Evolutionary conservation across 371 early-diverging fungal species (phyloP).

Genomic region (Chytridium lagenaria): DNA sequence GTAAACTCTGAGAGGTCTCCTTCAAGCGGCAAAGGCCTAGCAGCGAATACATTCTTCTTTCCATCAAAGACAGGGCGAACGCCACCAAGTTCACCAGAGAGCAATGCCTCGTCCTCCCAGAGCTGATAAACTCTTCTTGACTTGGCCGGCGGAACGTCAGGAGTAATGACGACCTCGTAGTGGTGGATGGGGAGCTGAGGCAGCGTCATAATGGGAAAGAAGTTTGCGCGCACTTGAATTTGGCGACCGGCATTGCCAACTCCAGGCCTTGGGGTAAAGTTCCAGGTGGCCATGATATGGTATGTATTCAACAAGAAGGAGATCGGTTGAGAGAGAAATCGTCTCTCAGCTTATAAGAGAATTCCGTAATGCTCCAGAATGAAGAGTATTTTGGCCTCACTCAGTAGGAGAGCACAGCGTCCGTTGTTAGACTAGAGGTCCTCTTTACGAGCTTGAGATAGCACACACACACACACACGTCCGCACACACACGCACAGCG

Average conservation of each 20-base stretch:
- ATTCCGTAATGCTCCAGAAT: too few species aligned
- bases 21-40: slow-evolving; percentile 54
- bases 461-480: too few species aligned
- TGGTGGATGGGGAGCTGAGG: slow-evolving; percentile 53
- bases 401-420: too few species aligned
- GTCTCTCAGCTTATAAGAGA: too few species aligned
- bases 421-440: too few species aligned
- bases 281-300: slow-evolving; percentile 20
- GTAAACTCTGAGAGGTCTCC: slow-evolving; percentile 36
- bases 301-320: too few species aligned
- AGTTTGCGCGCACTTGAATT: slow-evolving; percentile 58
- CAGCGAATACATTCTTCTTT: slow-evolving; percentile 64
- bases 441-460: too few species aligned
- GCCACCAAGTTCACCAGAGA: slow-evolving; percentile 39
- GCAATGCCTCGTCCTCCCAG: slow-evolving; percentile 50
- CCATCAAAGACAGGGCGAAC: slow-evolving; percentile 68
- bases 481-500: too few species aligned
- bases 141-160: slow-evolving; percentile 60
- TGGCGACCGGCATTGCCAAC: slow-evolving; percentile 47
- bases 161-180: slow-evolving; percentile 54
- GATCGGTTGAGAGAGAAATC: too few species aligned
- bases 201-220: slow-evolving; percentile 55
- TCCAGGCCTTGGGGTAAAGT: slow-evolving; percentile 47
- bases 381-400: too few species aligned
- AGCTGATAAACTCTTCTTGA: slow-evolving; percentile 54